Evolutionary conservation across 345 rosid species (phyloP).

Genomic region (Sonneratia alba): DNA sequence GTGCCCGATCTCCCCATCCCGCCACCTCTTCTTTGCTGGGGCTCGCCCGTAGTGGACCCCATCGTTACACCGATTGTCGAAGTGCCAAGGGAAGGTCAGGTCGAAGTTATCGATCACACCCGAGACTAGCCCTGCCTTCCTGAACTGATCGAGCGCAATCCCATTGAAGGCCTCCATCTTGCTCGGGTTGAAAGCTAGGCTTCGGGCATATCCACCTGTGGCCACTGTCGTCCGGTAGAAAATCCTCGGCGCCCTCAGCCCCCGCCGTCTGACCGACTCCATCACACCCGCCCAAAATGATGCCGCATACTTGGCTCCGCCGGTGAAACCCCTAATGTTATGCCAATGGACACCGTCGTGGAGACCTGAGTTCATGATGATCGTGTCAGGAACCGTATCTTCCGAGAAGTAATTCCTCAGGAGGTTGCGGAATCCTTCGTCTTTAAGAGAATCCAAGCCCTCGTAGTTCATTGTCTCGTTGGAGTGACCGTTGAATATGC

Average conservation of each 20-base stretch:
- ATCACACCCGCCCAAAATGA: slow-evolving; percentile 66
- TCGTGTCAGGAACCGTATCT: slow-evolving; percentile 55
- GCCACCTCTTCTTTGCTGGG: slow-evolving; percentile 74
- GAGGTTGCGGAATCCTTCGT: slow-evolving; percentile 51
- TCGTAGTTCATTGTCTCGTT: slow-evolving; percentile 71
- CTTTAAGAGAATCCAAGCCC: slow-evolving; percentile 68
- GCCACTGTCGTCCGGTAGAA: slow-evolving; percentile 72
- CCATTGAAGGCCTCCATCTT: slow-evolving; percentile 85
- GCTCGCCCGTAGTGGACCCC: slow-evolving; percentile 95
- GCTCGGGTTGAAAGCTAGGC: slow-evolving; percentile 64
- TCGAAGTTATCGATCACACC: slow-evolving; percentile 81
- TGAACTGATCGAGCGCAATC: slow-evolving; percentile 60
- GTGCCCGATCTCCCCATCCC: slow-evolving; percentile 90
- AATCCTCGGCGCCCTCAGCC: slow-evolving; percentile 49
- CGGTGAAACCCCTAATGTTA: slow-evolving; percentile 38
- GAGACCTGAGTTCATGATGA: slow-evolving; percentile 81
- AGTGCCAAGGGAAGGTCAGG: slow-evolving; percentile 94
- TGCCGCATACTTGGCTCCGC: slow-evolving; percentile 56
- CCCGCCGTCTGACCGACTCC: slow-evolving; percentile 47
- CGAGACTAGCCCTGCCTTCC: slow-evolving; percentile 45
- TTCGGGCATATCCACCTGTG: slow-evolving; percentile 77
- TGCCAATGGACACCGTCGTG: slow-evolving; percentile 77
- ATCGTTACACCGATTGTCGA: slow-evolving; percentile 74
- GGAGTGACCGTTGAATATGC: slow-evolving; percentile 92
- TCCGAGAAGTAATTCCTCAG: slow-evolving; percentile 64